These are phyloP conservation scores for Phoma herbarum DNA, from an alignment of 2,329 filamentous ascomycete genomes.

Conservation along the genomic window DNA sequence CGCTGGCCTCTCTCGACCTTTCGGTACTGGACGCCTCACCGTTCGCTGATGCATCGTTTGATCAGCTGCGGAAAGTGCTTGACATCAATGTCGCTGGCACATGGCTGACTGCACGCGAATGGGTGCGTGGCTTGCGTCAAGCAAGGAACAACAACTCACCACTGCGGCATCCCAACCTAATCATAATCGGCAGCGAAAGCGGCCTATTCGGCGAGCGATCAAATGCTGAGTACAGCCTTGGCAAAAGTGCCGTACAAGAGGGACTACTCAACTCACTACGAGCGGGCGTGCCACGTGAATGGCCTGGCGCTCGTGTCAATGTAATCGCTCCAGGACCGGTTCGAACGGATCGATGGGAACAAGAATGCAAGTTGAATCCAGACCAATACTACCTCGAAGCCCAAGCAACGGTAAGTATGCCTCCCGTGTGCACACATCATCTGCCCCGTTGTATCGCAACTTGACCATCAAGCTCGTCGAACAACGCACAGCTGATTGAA, in stretches of 20 bases:
- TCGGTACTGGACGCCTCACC: conserved; percentile 51
- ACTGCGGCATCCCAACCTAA: conserved; percentile 48
- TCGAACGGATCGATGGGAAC: conserved; percentile 54
- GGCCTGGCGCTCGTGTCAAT: conserved; percentile 54
- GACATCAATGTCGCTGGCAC: conserved; percentile 54
- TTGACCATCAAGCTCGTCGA: not conserved
- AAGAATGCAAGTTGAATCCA: conserved; percentile 53
- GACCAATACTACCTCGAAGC: conserved; percentile 54
- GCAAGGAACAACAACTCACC: conserved; percentile 27
- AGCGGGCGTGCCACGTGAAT: conserved; percentile 53
- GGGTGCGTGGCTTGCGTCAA: conserved; percentile 52
- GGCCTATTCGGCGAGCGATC: conserved; percentile 56
- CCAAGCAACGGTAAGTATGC: conserved; percentile 53
- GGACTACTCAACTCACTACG: conserved; percentile 55
- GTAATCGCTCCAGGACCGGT: conserved; percentile 59
- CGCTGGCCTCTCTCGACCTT: conserved; percentile 57
- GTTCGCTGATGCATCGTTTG: conserved; percentile 54
- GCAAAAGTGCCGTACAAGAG: conserved; percentile 57
- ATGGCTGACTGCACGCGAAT: conserved; percentile 53
- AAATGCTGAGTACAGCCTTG: conserved; percentile 57
- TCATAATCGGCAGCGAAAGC: conserved; percentile 58
- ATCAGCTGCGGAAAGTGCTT: conserved; percentile 53
- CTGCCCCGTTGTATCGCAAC: not conserved
- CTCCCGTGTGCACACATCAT: not conserved
- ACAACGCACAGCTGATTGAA: not conserved